Base-by-base conservation (phyloP, 2,329 filamentous ascomycete genomes). In the Sporothrix inflata region DNA sequence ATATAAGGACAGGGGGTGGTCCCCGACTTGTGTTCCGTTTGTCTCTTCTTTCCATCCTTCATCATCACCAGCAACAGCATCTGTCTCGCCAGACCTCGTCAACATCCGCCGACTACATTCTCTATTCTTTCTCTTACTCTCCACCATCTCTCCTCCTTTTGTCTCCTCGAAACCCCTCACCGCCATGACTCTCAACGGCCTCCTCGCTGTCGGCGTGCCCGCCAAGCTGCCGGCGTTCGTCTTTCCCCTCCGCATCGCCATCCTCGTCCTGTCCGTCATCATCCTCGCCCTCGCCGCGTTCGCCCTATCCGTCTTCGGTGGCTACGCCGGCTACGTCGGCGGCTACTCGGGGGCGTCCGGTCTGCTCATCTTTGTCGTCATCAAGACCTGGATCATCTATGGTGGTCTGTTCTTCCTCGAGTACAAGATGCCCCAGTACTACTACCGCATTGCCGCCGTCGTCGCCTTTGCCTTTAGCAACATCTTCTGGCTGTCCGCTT, bases 311-410 rank as follows among this genome's bases (percentile, higher is more conserved):
- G 73, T 84, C 16, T 79, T 79, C 19, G 76, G 76, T 19, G 72
- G 74, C 19, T 69, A 73, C 19, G 75, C 71, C 2, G 68, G 72
- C 49, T 77, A 77, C 61, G 76, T 78, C 71, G 71, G 45, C 21
- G 77, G 77, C 71, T 71, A 73, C 71, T 75, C 78, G 4, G 81
- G 81, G 4, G 79, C 82, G 4, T 79, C 80, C 1, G 82, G 81
- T 47, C 84, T 86, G 74, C 78, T 85, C 57, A 82, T 85, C 73
- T 86, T 86, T 72, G 81, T 84, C 47, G 38, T 78, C 68, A 80
- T 84, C 76, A 79, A 80, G 73, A 83, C 82, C 42, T 82, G 80
- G 77, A 75, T 84, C 73, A 74, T 84, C 73, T 80, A 83, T 55
- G 83, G 83, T 67, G 75, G 75, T 68, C 78, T 80, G 70, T 75